Evolutionary conservation across 108 stramenopile genomes (phyloP).

Genomic region (Cyclotella sp.): DNA sequence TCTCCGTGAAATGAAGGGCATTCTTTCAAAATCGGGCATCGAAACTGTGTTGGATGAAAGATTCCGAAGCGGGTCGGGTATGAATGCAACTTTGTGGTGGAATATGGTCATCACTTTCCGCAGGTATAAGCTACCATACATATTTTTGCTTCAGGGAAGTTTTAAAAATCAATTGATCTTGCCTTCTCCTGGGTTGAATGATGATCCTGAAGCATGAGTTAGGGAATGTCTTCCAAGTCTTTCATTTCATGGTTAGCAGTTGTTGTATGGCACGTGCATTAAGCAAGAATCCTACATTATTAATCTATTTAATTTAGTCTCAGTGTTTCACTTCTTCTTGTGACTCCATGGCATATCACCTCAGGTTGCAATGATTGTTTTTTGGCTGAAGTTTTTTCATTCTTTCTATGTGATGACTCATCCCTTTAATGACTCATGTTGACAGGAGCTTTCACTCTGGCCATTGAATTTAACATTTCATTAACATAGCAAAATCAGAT

Average conservation of each 20-base stretch:
- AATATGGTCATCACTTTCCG: conserved; percentile 80
- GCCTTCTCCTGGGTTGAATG: conserved; percentile 37
- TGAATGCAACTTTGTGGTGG: conserved; percentile 81
- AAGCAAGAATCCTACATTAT: neutral
- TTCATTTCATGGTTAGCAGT: conserved; percentile 13
- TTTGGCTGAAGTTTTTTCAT: too few species aligned
- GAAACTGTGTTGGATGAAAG: conserved; percentile 66
- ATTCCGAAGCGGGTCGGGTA: conserved; percentile 67
- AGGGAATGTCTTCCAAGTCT: conserved; percentile 1
- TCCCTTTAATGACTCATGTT: too few species aligned
- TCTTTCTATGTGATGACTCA: too few species aligned
- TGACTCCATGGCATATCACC: too few species aligned
- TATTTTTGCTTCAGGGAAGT: conserved; percentile 82
- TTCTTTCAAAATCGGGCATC: conserved; percentile 61
- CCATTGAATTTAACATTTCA: too few species aligned
- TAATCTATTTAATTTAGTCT: neutral
- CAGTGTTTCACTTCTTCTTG: too few species aligned
- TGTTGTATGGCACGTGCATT: neutral
- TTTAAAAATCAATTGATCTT: conserved; percentile 67
- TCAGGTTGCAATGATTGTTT: too few species aligned
- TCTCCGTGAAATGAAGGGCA: conserved; percentile 65
- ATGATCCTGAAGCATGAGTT: neutral
- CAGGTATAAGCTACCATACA: conserved; percentile 65
- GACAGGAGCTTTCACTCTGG: too few species aligned
- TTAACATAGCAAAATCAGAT: too few species aligned